Evolutionary conservation across 768 basidiomycete species (phyloP), one percentile per base, ranked within the genome.

Genomic region (Podaxis sp.): DNA sequence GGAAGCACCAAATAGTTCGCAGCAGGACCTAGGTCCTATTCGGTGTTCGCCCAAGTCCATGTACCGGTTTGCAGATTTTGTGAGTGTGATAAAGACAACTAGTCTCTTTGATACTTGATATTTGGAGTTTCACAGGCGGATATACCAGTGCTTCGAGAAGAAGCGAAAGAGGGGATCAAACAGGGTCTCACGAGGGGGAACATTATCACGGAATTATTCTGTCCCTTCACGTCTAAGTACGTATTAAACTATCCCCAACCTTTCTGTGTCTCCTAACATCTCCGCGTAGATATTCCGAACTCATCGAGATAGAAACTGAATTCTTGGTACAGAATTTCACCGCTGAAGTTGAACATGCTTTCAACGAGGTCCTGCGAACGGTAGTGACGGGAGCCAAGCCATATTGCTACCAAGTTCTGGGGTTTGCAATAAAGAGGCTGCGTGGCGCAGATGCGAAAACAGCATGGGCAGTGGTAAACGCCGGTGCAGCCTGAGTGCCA

Each of bases 41-140:
- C 22, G 22, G 20, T 76, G 75, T 26, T 77, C 75, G 17, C 75
- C 76, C 60, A 76, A 77, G 68, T 76, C 75, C 10, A 76, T 77
- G 76, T 77, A 75, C 66, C 73, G 75, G 56, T 66, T 76, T 8
- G 75, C 75, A 24, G 41, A 44, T 48, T 56, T 20, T 66, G 49
- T 41, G n/a, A 20, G 58, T 41, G 22, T 10, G 12, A 11, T 24
- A 6, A 2, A 20, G 1, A 13, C 26, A 20, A n/a, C 33, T 24
- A 6, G n/a, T 12, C 3, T 17, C 15, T 22, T 11, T 51, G 11
- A 33, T 24, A 30, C 28, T 6, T 2, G 8, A 24, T 10, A 7
- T n/a, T 41, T 33, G 30, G 30, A 33, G 22, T 26, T 17, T 8
- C 41, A 37, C 20, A 64, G 63, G 53, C 46, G 24, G 52, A 44